Evolutionary conservation across 441 rosid species (phyloP).

Genomic region (Jatropha podagrica): DNA sequence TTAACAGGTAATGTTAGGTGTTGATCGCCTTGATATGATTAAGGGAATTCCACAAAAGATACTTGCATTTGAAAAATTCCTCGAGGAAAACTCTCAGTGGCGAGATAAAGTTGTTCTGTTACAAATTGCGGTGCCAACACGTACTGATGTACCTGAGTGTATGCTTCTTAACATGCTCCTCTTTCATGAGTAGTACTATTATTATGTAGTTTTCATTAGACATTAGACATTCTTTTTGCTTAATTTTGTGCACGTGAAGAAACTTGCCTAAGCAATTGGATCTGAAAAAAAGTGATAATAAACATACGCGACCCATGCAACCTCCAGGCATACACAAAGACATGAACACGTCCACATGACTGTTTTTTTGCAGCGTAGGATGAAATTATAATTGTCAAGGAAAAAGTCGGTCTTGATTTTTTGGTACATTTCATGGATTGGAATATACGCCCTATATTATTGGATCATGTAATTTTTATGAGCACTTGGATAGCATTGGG

Average conservation of each 20-base stretch:
- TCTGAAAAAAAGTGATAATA: neutral
- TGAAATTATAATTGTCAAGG: neutral
- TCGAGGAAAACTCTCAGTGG: conserved; percentile 91
- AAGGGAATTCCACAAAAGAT: conserved; percentile 99
- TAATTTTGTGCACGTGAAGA: neutral
- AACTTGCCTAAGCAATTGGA: neutral
- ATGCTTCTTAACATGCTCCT: conserved; percentile 34
- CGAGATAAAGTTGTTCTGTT: conserved; percentile 95
- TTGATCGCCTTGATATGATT: conserved; percentile 99
- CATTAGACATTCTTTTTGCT: neutral
- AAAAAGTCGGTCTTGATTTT: neutral
- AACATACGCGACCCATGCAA: too few relatives aligned
- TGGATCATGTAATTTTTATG: neutral
- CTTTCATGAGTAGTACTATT: conserved; percentile 15
- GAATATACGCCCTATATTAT: neutral
- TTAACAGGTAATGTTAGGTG: conserved; percentile 94
- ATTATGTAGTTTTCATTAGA: neutral
- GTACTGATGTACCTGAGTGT: conserved; percentile 99
- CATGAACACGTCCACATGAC: neutral
- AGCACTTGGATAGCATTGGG: too few relatives aligned
- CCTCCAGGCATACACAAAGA: too few relatives aligned
- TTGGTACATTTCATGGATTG: neutral
- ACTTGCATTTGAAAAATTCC: conserved; percentile 98
- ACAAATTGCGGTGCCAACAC: conserved; percentile 99
- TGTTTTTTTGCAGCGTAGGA: neutral